Conservation (phyloP, 495 filamentous ascomycete species). For the Lophiostoma macrostomum region DNA sequence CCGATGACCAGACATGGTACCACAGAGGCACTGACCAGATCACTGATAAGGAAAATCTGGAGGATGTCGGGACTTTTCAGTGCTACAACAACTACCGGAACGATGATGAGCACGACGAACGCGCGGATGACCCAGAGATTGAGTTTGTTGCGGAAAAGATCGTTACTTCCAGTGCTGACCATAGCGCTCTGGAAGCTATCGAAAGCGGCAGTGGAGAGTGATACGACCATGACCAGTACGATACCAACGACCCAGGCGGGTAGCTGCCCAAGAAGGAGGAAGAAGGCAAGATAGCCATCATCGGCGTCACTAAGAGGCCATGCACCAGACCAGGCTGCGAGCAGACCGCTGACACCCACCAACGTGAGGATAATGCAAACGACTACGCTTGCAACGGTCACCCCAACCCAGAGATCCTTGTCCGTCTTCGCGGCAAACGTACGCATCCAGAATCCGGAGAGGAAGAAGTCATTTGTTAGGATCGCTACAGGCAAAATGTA, state of each 20-base stretch:
- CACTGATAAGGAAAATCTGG: slow-evolving; percentile 74
- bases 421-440: slow-evolving; percentile 78
- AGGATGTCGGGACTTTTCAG: slow-evolving; percentile 67
- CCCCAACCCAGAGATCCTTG: slow-evolving; percentile 68
- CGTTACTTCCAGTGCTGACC: slow-evolving; percentile 71
- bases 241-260: slow-evolving; percentile 73
- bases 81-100: slow-evolving; percentile 67
- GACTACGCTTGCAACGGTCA: slow-evolving; percentile 58
- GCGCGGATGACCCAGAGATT: slow-evolving; percentile 65
- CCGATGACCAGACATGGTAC: slow-evolving; percentile 69
- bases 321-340: slow-evolving; percentile 71
- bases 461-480: slow-evolving; percentile 74
- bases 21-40: slow-evolving; percentile 65
- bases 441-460: slow-evolving; percentile 75
- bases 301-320: slow-evolving; percentile 46
- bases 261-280: slow-evolving; percentile 64
- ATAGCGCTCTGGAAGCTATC: slow-evolving; percentile 73
- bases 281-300: slow-evolving; percentile 66
- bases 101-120: slow-evolving; percentile 62
- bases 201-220: slow-evolving; percentile 68
- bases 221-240: slow-evolving; percentile 71
- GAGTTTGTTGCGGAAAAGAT: slow-evolving; percentile 72
- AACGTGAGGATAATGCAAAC: slow-evolving; percentile 63
- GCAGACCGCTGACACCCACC: slow-evolving; percentile 64
- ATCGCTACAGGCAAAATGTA: slow-evolving; percentile 75